Evolutionary conservation across 805 yeast species (phyloP), one percentile per base, ranked within the genome.

Genomic region (Ogataea polymorpha): DNA sequence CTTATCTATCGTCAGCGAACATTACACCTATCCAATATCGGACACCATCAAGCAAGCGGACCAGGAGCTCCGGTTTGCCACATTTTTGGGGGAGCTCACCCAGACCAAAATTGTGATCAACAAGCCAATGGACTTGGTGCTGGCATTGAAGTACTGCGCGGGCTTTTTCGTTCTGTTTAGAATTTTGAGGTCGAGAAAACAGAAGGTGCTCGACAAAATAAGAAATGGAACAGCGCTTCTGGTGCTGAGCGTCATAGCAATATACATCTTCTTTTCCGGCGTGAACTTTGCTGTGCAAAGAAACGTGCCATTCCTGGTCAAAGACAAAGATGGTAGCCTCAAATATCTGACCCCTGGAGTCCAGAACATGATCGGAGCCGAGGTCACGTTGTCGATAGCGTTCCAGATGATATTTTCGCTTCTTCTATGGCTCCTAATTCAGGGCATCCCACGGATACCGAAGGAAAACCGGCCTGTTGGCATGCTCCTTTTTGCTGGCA

Each of bases 311-410:
- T 77, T 86, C 35, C 48, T 85, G 14, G 79, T 82, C 1, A 67
- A 65, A 40, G 66, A 73, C 52, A 76, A 71, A 2, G 54, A 75
- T 3, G 77, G 75, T 10, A 62, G 66, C n/a, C 56, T 80, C 3
- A 28, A 37, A 2, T 51, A 49, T 73, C 71, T 82, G 41, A 74
- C 84, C 43, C 87, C 87, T 11, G 88, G 86, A 3, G 60, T 64
- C 3, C 75, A 72, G 41, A 79, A 79, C 68, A 91, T 84, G 61
- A 79, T 83, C 60, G 91, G 93, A 0, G 62, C 75, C 4, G 95
- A 86, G 55, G 70, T 80, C 3, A 54, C 79, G 4, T 58, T 81
- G 2, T 72, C 82, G 6, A 71, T 76, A 3, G 57, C 53, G 2
- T 65, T 75, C 48, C 86, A 85, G 51, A 47, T 72, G 5, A 50